Evolutionary conservation across 257 asterid genomes (phyloP).

Genomic region (Petunia axillaris): DNA sequence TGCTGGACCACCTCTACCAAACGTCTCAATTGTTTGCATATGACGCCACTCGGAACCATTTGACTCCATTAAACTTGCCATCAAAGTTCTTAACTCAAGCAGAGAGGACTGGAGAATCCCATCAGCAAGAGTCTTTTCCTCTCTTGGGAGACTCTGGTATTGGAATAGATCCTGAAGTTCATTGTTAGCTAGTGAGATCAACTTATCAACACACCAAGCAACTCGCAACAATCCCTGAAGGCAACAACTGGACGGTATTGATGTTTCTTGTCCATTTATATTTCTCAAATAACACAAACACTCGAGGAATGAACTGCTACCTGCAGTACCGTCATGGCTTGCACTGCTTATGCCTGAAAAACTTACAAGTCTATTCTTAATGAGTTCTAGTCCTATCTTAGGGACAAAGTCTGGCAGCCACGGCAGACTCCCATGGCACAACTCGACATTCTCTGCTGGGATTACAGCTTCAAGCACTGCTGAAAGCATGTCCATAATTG

Average conservation of each 20-base stretch:
- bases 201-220: constrained; percentile 58
- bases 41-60: constrained; percentile 45
- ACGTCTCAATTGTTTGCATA: constrained; percentile 56
- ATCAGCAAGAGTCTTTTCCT: constrained; percentile 64
- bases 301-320: constrained; percentile 51
- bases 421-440: constrained; percentile 48
- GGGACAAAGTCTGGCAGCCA: constrained; percentile 95
- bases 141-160: constrained; percentile 39
- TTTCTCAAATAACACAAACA: constrained; percentile 60
- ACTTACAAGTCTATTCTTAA: constrained; percentile 56
- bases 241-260: constrained; percentile 77
- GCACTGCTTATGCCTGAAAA: constrained; percentile 40
- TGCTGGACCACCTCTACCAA: constrained; percentile 95
- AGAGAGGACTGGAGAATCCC: constrained; percentile 65
- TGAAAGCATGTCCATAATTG: constrained; percentile 69
- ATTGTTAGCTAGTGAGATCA: constrained; percentile 63
- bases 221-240: constrained; percentile 79
- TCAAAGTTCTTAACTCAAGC: constrained; percentile 49
- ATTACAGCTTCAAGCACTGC: constrained; percentile 70
- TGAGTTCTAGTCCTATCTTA: constrained; percentile 64
- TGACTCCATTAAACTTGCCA: constrained; percentile 44
- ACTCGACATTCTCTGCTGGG: constrained; percentile 49
- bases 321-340: constrained; percentile 29
- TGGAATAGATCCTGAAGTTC: constrained; percentile 45
- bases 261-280: constrained; percentile 47